Conservation (phyloP, 495 filamentous ascomycete genomes). For the Penicillium lividum region DNA sequence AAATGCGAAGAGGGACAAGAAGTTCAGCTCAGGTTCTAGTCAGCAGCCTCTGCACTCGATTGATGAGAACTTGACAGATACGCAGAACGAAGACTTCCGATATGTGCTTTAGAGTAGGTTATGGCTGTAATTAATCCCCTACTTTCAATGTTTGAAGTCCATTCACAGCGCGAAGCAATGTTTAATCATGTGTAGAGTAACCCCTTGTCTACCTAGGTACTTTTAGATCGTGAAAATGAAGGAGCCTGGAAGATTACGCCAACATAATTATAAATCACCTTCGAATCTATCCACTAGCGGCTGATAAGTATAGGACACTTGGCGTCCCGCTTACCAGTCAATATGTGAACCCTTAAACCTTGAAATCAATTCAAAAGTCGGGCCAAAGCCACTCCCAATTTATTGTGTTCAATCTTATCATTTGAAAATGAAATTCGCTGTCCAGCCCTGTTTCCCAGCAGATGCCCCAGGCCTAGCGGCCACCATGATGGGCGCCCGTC, state of each 20-base stretch:
- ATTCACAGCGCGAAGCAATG: no score
- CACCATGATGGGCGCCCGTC: constrained; percentile 15
- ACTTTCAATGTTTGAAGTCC: no score
- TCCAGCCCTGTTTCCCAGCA: constrained; percentile 12
- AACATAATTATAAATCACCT: not conserved
- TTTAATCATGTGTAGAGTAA: no score
- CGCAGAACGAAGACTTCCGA: constrained; percentile 7
- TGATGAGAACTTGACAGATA: constrained; percentile 10
- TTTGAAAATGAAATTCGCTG: constrained; percentile 1
- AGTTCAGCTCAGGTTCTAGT: not conserved
- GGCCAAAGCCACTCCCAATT: not conserved
- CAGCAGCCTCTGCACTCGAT: constrained; percentile 1
- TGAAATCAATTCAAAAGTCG: not conserved
- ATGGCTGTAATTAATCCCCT: not conserved
- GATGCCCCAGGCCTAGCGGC: constrained; percentile 11
- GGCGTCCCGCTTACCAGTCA: not conserved
- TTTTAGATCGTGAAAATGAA: not conserved
- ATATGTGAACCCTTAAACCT: not conserved
- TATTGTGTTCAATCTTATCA: not conserved
- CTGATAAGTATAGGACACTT: constrained; percentile 1
- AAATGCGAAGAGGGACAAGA: not conserved
- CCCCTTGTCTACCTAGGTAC: no score
- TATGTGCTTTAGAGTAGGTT: constrained; percentile 1
- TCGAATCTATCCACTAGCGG: not conserved
- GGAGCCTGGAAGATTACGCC: not conserved